Base-by-base conservation (phyloP, 2,329 filamentous ascomycete species). In the Periconia macrospinosa region DNA sequence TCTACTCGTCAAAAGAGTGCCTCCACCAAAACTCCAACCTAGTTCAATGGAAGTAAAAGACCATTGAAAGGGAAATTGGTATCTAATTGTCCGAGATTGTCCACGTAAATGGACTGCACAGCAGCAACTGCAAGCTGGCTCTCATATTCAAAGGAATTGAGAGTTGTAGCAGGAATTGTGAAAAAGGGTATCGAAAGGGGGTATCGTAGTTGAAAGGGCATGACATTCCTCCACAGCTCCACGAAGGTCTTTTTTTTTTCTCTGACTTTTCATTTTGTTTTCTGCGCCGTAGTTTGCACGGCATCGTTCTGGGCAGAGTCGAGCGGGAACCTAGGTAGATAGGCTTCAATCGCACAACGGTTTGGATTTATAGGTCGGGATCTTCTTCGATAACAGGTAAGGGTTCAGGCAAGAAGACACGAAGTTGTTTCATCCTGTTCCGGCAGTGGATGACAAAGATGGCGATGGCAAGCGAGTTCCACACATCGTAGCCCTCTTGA, bases 381-480 rank as follows among this genome's bases (percentile, higher is more conserved):
- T 74, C 71, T 41, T 61, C 61, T n/a, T 59, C 45, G 1, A 45
- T 40, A 9, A 37, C 41, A 10, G 48, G 18, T 8, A 63, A 52
- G 6, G 58, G 50, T 35, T 64, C 59, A 0, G 70, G 64, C 20
- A 75, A 30, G 30, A 69, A 70, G 35, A 75, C 66, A 41, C 75
- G 74, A 19, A 83, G 69, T 50, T 76, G 68, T 48, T 77, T 58
- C 75, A 83, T 76, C 33, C 78, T 75, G 54, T 81, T 79, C 6
- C 83, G 76, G 49, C 79, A 77, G 63, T 83, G 79, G 56, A 82
- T 76, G 11, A 83, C 73, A 6, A 82, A 71, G 53, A 86, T 82
- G 0, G 83, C 81, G 47, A 86, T 59, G 0, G 83, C 82, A 3
- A 86, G 71, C 5, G 79, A 76, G 61, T 84, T 85, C 84, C 84